These are phyloP conservation scores for Moringa oleifera DNA, from an alignment of 345 rosid species.

Conservation along the genomic window DNA sequence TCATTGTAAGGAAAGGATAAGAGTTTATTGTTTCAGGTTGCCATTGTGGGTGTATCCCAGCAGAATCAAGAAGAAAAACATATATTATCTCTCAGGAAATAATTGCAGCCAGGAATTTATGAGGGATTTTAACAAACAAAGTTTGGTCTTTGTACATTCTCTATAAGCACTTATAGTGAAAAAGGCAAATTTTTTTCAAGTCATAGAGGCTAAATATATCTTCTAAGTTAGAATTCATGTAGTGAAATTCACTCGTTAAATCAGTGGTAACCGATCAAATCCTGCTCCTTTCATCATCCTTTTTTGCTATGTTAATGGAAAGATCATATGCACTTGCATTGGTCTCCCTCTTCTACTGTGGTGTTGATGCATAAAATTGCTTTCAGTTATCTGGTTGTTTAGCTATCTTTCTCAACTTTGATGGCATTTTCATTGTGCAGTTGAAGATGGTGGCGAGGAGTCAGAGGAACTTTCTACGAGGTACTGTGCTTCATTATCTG, in stretches of 20 bases:
- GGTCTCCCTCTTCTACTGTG: background rate
- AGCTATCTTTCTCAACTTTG: background rate
- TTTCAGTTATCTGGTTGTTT: background rate
- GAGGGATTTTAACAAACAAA: too few species aligned
- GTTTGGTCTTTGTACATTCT: background rate
- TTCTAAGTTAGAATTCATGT: conserved; percentile 3
- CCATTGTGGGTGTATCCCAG: background rate
- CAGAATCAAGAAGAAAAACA: background rate
- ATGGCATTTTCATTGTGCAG: conserved; percentile 10
- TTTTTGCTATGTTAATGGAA: too few species aligned
- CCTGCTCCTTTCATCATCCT: too few species aligned
- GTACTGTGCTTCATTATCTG: conserved; percentile 23
- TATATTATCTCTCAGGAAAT: too few species aligned
- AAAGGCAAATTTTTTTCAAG: too few species aligned
- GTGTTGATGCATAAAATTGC: background rate
- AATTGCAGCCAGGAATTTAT: background rate
- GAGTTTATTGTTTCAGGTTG: background rate
- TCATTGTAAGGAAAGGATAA: too few species aligned
- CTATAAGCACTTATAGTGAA: background rate
- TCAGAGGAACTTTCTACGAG: conserved; percentile 52
- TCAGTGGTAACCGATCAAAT: background rate
- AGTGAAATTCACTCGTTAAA: background rate
- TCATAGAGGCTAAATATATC: too few species aligned
- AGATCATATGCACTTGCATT: too few species aligned
- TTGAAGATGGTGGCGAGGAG: conserved; percentile 35